Conservation (phyloP, 768 basidiomycete species). For the Trichaptum fuscoviolaceum region DNA sequence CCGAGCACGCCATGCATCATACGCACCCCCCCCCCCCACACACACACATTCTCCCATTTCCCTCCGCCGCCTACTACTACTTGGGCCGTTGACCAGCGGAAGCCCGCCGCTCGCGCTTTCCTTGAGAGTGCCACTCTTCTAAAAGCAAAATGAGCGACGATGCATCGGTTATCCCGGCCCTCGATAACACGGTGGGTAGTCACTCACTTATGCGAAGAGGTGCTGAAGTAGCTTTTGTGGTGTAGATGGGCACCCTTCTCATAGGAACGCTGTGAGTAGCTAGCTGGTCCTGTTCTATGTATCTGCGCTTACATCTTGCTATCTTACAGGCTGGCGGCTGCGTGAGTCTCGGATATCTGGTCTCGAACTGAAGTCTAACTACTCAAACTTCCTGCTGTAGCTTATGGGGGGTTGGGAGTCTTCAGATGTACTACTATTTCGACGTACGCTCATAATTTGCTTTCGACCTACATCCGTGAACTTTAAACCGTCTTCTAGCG, state of each 20-base stretch:
- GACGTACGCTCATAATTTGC: neutral
- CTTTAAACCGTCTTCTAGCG: neutral
- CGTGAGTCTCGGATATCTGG: neutral
- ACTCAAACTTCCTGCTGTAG: neutral
- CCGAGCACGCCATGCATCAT: too few relatives aligned
- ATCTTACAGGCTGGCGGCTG: neutral
- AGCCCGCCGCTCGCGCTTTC: too few relatives aligned
- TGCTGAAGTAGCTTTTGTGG: neutral
- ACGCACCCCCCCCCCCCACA: too few relatives aligned
- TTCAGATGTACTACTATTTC: neutral
- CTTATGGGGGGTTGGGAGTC: neutral
- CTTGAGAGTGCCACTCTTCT: too few relatives aligned
- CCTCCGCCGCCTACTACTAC: too few relatives aligned
- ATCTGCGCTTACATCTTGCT: neutral
- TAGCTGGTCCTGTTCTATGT: neutral
- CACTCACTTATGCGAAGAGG: neutral
- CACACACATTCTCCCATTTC: too few relatives aligned
- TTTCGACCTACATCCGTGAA: neutral
- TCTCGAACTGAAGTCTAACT: neutral
- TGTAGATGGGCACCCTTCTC: neutral
- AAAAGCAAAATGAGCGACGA: too few relatives aligned
- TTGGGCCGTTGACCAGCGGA: too few relatives aligned
- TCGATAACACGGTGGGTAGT: neutral
- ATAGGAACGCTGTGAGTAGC: neutral
- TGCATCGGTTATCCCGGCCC: neutral